These are phyloP conservation scores for Penicillium maclennaniae DNA, from an alignment of 495 filamentous ascomycete genomes.

Conservation along the genomic window DNA sequence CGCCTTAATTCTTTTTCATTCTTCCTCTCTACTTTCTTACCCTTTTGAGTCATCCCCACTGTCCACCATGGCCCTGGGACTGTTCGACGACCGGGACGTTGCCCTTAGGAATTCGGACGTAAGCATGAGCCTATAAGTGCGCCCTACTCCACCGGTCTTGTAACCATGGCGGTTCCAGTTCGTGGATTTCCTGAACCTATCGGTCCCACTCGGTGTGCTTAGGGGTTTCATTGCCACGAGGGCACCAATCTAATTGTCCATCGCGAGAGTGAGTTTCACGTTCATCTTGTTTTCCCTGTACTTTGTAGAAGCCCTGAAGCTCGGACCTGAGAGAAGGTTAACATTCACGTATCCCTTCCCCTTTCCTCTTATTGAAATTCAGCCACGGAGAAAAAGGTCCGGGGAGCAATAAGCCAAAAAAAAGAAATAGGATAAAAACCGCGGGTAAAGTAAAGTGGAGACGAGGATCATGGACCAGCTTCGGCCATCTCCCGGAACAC, in stretches of 20 bases:
- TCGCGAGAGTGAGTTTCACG: neutral
- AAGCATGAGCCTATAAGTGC: neutral
- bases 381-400: neutral
- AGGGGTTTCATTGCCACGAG: neutral
- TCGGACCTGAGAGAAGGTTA: too few relatives aligned
- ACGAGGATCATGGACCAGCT: neutral
- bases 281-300: too few relatives aligned
- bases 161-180: slow-evolving; percentile 22
- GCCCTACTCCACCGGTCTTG: slow-evolving; percentile 2
- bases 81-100: slow-evolving; percentile 2
- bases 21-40: neutral
- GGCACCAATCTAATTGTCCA: neutral
- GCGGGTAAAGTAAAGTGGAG: neutral
- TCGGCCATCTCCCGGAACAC: neutral
- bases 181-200: slow-evolving; percentile 8
- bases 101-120: neutral
- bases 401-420: neutral
- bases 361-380: neutral
- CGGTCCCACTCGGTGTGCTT: slow-evolving; percentile 8
- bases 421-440: neutral
- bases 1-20: neutral
- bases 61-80: slow-evolving; percentile 3
- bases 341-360: neutral
- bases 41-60: neutral
- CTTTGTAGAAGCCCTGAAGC: too few relatives aligned